Evolutionary conservation across 768 basidiomycete species (phyloP).

Genomic region (Boletus coccyginus): DNA sequence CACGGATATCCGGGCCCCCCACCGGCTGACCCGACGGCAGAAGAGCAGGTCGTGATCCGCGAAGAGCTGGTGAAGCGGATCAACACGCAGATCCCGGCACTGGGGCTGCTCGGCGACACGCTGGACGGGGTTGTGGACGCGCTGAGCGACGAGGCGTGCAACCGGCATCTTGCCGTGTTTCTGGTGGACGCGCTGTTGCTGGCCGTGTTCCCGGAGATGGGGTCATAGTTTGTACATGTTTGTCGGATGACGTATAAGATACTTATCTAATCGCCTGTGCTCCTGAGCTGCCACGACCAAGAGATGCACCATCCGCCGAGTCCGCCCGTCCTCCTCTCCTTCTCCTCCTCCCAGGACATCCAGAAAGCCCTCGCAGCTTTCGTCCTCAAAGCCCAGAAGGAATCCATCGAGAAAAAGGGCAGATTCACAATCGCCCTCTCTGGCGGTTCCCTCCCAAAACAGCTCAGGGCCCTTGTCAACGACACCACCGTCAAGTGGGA

Average conservation of each 20-base stretch:
- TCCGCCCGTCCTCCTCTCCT: constrained; percentile 71
- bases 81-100: constrained; percentile 36
- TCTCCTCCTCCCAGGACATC: constrained; percentile 55
- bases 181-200: constrained; percentile 72
- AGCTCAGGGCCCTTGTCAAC: constrained; percentile 68
- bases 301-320: constrained; percentile 52
- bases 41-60: constrained; percentile 67
- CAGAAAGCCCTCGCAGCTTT: constrained; percentile 71
- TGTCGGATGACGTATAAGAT: constrained; percentile 21
- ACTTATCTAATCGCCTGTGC: not conserved
- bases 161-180: constrained; percentile 72
- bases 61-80: constrained; percentile 39
- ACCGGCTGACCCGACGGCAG: constrained; percentile 69
- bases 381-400: constrained; percentile 82
- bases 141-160: constrained; percentile 63
- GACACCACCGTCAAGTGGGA: constrained; percentile 81
- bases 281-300: not conserved
- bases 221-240: constrained; percentile 22
- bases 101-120: constrained; percentile 48
- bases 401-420: constrained; percentile 84
- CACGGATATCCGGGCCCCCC: constrained; percentile 80
- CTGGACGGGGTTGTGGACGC: constrained; percentile 57
- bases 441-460: constrained; percentile 86
- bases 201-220: constrained; percentile 77
- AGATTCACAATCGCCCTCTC: constrained; percentile 92